Evolutionary conservation across 352 stramenopile genomes (phyloP), one percentile per base, ranked within the genome.

Genomic region (Phytophthora litchii): DNA sequence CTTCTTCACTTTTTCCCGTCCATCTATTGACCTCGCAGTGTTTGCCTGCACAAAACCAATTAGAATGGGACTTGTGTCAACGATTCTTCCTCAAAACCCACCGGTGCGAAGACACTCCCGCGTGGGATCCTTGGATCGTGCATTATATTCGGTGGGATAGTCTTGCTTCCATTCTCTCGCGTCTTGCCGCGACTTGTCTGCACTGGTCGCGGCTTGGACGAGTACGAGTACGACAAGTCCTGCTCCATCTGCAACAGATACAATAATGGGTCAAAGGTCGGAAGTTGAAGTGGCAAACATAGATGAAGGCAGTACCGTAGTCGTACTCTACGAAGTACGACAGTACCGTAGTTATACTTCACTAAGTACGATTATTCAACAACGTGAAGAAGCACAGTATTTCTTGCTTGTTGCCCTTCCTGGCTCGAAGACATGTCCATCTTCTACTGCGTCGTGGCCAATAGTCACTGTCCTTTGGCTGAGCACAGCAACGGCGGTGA

Each of bases 361-460:
- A 11, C 19, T 45, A 45, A 45, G 38, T 45, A 21, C 38, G 19
- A 25, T 23, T 36, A 31, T 31, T 27, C 23, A 17, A 48, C 59
- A 44, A 46, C 34, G 7, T 19, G 27, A 69, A 60, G 34, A 60
- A 65, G 60, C 47, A 17, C 31, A 14, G 21, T 27, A 44, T 40
- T 59, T 9, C 55, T 64, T 42, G 45, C 27, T 46, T 44, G 32
- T 36, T 47, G 29, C 11, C 5, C 29, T 34, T 34, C 29, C 3
- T 34, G 29, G 7, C 16, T 4, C 16, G 41, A 12, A 34, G 19
- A 0, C n/a, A 91, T 95, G 86, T 70, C 85, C 52, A 95, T 95
- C 69, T 94, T 83, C 66, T 95, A 94, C 77, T 95, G 85, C 61
- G 74, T 95, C 9, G 76, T 95, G 50, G 86, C 85, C 42, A 95